Percentiles rank a stretch among this genome's conserved stretches.
Conservation (phyloP, 2,329 filamentous ascomycete species). For the Byssochlamys sp. region DNA sequence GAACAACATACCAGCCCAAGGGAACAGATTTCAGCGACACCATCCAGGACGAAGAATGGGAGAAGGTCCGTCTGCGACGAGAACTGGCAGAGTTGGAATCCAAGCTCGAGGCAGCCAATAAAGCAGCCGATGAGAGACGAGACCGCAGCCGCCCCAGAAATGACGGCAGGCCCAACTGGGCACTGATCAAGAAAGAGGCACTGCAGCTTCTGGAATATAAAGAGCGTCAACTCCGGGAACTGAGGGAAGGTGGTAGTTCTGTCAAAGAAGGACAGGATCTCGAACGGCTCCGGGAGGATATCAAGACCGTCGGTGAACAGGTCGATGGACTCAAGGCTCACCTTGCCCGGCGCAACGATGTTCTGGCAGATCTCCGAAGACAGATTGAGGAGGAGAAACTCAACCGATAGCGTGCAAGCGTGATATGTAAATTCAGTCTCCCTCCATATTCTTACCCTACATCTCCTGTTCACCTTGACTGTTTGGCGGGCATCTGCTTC, state of each 20-base stretch:
- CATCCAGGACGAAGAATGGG: slow-evolving; percentile 86
- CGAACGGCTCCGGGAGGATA: slow-evolving; percentile 71
- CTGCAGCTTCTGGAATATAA: slow-evolving; percentile 95
- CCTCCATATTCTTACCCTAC: neutral
- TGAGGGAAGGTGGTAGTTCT: slow-evolving; percentile 50
- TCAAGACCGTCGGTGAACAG: slow-evolving; percentile 85
- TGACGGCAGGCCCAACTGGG: slow-evolving; percentile 69
- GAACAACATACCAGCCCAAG: slow-evolving; percentile 66
- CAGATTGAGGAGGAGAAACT: slow-evolving; percentile 82
- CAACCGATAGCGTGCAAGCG: slow-evolving; percentile 25
- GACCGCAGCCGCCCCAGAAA: slow-evolving; percentile 41
- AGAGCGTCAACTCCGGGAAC: slow-evolving; percentile 63
- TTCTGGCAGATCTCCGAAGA: slow-evolving; percentile 64
- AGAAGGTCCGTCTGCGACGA: slow-evolving; percentile 89
- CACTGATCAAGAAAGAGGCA: slow-evolving; percentile 84
- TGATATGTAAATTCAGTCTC: neutral
- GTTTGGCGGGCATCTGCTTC: neutral
- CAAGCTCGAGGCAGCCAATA: slow-evolving; percentile 75
- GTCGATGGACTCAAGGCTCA: slow-evolving; percentile 82
- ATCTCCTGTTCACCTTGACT: slow-evolving; percentile 1
- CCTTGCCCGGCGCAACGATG: slow-evolving; percentile 63
- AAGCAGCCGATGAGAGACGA: slow-evolving; percentile 55
- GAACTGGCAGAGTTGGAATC: slow-evolving; percentile 81
- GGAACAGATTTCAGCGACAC: slow-evolving; percentile 85
- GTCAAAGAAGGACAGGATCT: slow-evolving; percentile 59